Evolutionary conservation across 768 basidiomycete species (phyloP).

Genomic region (Candolleomyces aberdarensis): DNA sequence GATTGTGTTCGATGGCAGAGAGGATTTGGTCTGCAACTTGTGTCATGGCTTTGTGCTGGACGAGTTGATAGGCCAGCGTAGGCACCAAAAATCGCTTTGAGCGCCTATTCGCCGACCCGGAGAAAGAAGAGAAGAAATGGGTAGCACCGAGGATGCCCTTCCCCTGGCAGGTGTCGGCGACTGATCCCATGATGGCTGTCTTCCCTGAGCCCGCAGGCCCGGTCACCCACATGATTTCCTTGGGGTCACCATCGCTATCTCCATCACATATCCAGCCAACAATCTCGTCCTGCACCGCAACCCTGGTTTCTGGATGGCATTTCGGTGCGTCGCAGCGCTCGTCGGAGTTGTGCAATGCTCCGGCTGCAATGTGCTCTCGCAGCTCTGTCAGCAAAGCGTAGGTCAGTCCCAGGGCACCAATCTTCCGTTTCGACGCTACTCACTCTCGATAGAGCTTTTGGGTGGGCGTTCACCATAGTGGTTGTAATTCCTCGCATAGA

Average conservation of each 20-base stretch:
- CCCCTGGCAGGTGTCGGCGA: constrained; percentile 1
- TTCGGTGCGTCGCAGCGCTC: not conserved
- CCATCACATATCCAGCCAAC: not conserved
- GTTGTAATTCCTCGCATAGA: too few relatives aligned
- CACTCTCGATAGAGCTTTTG: too few relatives aligned
- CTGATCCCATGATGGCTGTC: constrained; percentile 3
- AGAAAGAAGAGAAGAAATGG: constrained; percentile 6
- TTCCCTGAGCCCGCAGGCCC: constrained; percentile 8
- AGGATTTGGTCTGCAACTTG: not conserved
- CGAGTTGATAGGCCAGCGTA: not conserved
- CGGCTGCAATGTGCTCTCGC: not conserved
- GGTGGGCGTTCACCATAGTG: too few relatives aligned
- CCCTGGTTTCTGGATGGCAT: not conserved
- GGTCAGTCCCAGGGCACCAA: too few relatives aligned
- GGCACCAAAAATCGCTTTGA: not conserved
- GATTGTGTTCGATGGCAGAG: not conserved
- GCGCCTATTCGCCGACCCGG: not conserved
- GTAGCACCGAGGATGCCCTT: not conserved
- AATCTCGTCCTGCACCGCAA: constrained; percentile 1
- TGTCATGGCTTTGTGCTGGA: not conserved
- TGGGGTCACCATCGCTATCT: not conserved
- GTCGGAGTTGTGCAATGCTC: constrained; percentile 7
- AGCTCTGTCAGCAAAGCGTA: not conserved
- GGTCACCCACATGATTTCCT: not conserved
- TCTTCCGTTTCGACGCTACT: too few relatives aligned